Percentiles rank a stretch among this genome's conserved stretches.
phyloP scores from a whole-genome alignment of 352 stramenopile genomes.

The Phytopythium kandeliae region DNA sequence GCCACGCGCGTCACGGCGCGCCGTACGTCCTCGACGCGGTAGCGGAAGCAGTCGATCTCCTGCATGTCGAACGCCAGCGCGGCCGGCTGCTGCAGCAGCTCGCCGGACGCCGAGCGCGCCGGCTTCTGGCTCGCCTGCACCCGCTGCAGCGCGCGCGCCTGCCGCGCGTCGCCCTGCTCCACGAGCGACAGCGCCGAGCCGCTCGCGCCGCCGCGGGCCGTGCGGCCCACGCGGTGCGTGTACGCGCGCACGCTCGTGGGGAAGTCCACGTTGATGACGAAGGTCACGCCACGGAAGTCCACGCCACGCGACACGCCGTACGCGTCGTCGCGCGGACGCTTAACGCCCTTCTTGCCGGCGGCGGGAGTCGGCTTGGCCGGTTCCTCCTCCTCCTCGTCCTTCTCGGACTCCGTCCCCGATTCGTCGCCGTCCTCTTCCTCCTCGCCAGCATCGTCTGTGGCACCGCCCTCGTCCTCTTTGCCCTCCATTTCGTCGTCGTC shows the following conservation, averaged over 20 bases:
- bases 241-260: constrained; percentile 94
- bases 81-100: constrained; percentile 90
- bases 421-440: constrained; percentile 16
- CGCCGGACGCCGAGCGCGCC: constrained; percentile 66
- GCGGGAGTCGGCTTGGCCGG: constrained; percentile 7
- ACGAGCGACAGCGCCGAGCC: constrained; percentile 97
- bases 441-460: constrained; percentile 28
- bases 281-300: constrained; percentile 98
- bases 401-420: constrained; percentile 19
- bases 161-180: constrained; percentile 62
- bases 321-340: constrained; percentile 74
- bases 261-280: constrained; percentile 99
- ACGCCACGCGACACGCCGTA: constrained; percentile 97
- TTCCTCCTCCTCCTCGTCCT: constrained; percentile 31
- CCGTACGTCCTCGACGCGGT: constrained; percentile 94
- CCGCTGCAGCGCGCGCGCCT: constrained; percentile 78
- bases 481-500: constrained; percentile 33
- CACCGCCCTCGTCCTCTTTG: constrained; percentile 87
- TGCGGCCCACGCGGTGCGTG: constrained; percentile 98
- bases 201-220: constrained; percentile 92
- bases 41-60: constrained; percentile 98
- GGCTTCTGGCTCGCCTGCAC: constrained; percentile 93
- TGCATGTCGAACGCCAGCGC: constrained; percentile 96
- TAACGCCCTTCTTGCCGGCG: constrained; percentile 33
- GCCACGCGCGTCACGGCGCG: constrained; percentile 92